Evolutionary conservation across 2,329 filamentous ascomycete species (phyloP), one percentile per base, ranked within the genome.

Genomic region (Gnomoniopsis smithogilvyi): DNA sequence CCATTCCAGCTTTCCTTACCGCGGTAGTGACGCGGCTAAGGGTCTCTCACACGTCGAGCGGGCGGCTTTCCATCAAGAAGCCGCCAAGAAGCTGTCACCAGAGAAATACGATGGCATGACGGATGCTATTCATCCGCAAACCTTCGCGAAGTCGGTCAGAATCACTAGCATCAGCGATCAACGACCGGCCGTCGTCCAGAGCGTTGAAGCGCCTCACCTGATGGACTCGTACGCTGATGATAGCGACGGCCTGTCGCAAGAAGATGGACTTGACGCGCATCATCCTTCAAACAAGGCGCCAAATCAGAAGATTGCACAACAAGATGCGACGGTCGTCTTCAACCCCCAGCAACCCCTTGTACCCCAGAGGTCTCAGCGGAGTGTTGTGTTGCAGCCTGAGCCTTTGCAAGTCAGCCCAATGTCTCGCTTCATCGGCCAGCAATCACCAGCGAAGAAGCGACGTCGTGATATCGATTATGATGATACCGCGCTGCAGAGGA

Each of bases 381-480:
- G 51, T 10, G 54, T 61, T 30, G 46, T 33, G 24, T 17, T 58
- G 43, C 48, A 61, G 50, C 51, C 61, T 17, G 60, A 64, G 36
- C 58, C 54, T 43, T 41, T 64, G 22, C 59, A 57, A 36, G 64
- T 53, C 61, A 62, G 56, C 61, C 52, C 33, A 17, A 58, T 56
- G 51, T 54, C 55, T 61, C 63, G 47, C 33, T 59, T 61, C 46
- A 68, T 64, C 34, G 51, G 51, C 26, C 63, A 64, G 15, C 52
- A 54, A 21, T 58, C 60, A 17, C 33, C 52, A n/a, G 36, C 53
- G 50, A 79, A 77, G 56, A 78, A 80, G 36, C 74, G 76, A 15
- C 75, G 72, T 2, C 70, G 69, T 38, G 78, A 73, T 59, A 73
- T 77, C 33, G 83, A 86, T 67, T 86, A 86, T 63, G 80, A 85